These are phyloP conservation scores for Sporothrix pallida DNA, from an alignment of 2,329 filamentous ascomycete species.

Conservation along the genomic window DNA sequence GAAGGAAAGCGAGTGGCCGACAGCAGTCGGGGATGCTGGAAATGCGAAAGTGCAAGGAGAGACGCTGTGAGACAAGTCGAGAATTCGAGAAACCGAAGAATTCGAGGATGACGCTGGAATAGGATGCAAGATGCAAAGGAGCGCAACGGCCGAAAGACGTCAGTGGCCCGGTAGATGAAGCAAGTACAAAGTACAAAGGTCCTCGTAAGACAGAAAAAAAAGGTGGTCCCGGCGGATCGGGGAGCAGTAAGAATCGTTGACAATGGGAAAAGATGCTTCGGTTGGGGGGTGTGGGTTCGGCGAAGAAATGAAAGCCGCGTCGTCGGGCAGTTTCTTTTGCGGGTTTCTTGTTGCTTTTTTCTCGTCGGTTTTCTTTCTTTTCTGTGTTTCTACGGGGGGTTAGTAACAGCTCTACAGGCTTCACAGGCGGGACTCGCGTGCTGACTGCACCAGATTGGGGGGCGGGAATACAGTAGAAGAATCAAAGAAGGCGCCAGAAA, in stretches of 20 bases:
- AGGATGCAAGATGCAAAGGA: not conserved
- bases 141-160: slow-evolving; percentile 9
- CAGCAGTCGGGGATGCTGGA: not conserved
- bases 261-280: slow-evolving; percentile 20
- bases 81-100: not conserved
- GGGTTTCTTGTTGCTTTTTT: slow-evolving; percentile 14
- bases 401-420: not conserved
- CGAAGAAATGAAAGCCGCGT: slow-evolving; percentile 34
- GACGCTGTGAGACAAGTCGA: slow-evolving; percentile 11
- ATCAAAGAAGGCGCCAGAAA: slow-evolving; percentile 5
- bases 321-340: slow-evolving; percentile 24
- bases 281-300: slow-evolving; percentile 20
- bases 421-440: slow-evolving; percentile 17
- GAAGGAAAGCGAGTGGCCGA: not conserved
- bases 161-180: not conserved
- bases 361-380: not conserved
- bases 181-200: not conserved
- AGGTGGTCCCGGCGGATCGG: slow-evolving; percentile 22
- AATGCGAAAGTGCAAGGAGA: slow-evolving; percentile 1
- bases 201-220: not conserved
- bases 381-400: not conserved
- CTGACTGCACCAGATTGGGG: slow-evolving; percentile 20
- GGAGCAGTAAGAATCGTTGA: slow-evolving; percentile 18
- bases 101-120: not conserved
- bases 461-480: slow-evolving; percentile 1